Percentiles rank a stretch among this genome's conserved stretches.
Conservation (phyloP, 176 grass and related monocot species). For the Calamus simplicifolius region DNA sequence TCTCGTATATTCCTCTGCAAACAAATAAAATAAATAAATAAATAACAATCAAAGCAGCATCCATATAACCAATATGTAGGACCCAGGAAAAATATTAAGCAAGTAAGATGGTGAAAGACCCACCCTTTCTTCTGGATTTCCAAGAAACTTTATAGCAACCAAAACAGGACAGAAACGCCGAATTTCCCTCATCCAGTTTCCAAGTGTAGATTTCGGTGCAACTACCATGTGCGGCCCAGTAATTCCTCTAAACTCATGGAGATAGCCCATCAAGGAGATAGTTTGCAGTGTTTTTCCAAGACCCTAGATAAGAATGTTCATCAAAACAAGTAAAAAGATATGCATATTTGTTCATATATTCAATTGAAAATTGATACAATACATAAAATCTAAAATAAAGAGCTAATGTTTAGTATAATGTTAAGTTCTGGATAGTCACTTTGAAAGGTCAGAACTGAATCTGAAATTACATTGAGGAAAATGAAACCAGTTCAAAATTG, state of each 20-base stretch:
- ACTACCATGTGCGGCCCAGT: conserved; percentile 97
- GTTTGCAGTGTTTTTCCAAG: conserved; percentile 99
- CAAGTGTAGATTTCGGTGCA: conserved; percentile 96
- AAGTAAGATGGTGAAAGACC: background rate
- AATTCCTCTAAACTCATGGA: conserved; percentile 92
- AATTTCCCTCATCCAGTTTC: conserved; percentile 98
- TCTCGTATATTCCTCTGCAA: conserved; percentile 78
- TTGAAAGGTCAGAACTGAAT: no score
- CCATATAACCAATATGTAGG: background rate
- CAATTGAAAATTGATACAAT: no score
- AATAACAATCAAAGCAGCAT: conserved; percentile 3
- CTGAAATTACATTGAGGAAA: no score
- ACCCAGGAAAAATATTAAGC: background rate
- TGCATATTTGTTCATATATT: no score
- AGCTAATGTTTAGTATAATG: no score
- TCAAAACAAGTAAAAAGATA: background rate
- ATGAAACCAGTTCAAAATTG: no score
- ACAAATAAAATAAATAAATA: conserved; percentile 21
- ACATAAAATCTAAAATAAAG: no score
- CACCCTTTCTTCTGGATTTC: conserved; percentile 97
- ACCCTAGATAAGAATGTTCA: conserved; percentile 42
- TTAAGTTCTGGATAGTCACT: no score
- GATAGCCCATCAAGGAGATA: conserved; percentile 84
- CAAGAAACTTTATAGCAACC: conserved; percentile 80
- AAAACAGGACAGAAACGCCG: conserved; percentile 85